Conservation (phyloP, 306 rosid species). For the Rubus parviflorus region DNA sequence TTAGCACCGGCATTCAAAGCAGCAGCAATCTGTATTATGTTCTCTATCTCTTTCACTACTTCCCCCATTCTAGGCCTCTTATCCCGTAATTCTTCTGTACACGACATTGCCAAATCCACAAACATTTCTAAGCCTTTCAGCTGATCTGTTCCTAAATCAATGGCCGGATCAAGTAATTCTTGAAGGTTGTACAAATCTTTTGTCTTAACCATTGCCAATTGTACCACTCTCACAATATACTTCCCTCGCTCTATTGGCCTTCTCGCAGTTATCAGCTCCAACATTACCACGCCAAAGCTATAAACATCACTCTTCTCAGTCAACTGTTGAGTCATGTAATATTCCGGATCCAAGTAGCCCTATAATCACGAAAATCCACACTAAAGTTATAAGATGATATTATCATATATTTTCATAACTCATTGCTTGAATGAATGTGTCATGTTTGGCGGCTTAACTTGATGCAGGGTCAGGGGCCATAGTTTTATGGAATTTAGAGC, state of each 20-base stretch:
- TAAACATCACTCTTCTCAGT: conserved; percentile 84
- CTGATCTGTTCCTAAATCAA: conserved; percentile 32
- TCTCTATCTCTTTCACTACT: conserved; percentile 72
- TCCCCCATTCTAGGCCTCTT: conserved; percentile 72
- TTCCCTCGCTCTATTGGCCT: conserved; percentile 68
- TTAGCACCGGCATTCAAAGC: conserved; percentile 51
- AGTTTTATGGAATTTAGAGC: neutral
- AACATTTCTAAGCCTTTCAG: conserved; percentile 53
- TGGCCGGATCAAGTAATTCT: conserved; percentile 45
- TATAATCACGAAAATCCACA: conserved; percentile 17
- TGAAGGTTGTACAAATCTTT: conserved; percentile 45
- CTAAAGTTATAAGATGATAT: neutral
- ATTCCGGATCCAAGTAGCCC: conserved; percentile 76
- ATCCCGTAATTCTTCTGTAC: conserved; percentile 53
- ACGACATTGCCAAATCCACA: conserved; percentile 60
- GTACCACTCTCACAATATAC: conserved; percentile 66
- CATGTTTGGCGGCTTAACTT: neutral
- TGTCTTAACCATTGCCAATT: conserved; percentile 46
- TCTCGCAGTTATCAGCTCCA: conserved; percentile 68
- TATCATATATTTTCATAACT: neutral
- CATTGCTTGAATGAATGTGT: neutral
- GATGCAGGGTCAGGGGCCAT: neutral
- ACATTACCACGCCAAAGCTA: conserved; percentile 72
- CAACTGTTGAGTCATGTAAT: conserved; percentile 43
- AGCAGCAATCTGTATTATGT: conserved; percentile 49